Evolutionary conservation across 352 stramenopile species (phyloP), one percentile per base, ranked within the genome.

Genomic region (Globisporangium orthogonon): DNA sequence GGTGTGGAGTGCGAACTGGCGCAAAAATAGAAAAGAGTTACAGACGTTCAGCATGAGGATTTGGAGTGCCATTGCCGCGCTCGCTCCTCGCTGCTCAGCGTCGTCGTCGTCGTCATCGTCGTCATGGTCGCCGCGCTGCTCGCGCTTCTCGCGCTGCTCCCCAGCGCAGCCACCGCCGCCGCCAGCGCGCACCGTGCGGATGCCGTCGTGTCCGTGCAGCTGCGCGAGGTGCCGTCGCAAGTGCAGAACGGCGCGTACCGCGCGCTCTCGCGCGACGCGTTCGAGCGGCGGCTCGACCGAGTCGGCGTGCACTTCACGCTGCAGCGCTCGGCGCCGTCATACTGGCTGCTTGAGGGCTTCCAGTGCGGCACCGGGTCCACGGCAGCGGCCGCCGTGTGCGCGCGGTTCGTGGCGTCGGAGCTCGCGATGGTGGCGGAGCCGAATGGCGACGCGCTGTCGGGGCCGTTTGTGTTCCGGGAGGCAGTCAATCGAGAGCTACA

Each of bases 261-360:
- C 18, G 59, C 56, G 43, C 35, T 65, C 18, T 56, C 54, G 11
- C 41, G 61, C 18, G 44, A 48, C 14, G 14, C 60, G 46, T 86
- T 67, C 60, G 51, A 70, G 33, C 72, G 70, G 51, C 56, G 70
- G 3, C 46, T 82, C 6, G 52, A 58, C 9, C 50, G 61, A n/a
- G 45, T 66, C 13, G 56, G 50, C 37, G 58, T 67, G n/a, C 72
- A 70, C 43, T 81, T 82, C 47, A 74, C 70, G n/a, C 54, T 84
- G 13, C 54, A 60, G 11, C 18, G 47, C 31, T 7, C 33, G 11
- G 39, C 7, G 31, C 28, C 1, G 43, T 31, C 3, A 29, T 49
- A 18, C 18, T 86, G 75, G 75, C 37, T 59, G n/a, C 65, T 86
- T n/a, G 57, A 64, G 17, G 75, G 72, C 13, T 83, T 69, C 54